These are phyloP conservation scores for Penicillium herquei DNA, from an alignment of 495 filamentous ascomycete genomes.

Conservation along the genomic window DNA sequence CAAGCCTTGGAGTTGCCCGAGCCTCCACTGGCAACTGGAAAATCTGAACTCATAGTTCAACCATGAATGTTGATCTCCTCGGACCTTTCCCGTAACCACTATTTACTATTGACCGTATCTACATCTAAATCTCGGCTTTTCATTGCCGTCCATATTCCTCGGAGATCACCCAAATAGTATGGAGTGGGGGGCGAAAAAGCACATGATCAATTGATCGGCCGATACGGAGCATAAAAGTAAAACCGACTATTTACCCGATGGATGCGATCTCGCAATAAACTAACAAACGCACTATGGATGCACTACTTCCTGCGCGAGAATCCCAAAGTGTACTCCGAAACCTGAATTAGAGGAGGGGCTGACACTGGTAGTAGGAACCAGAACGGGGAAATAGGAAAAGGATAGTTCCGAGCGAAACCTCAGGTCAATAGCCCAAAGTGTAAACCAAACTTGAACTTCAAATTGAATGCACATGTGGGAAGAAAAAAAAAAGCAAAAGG, in stretches of 20 bases:
- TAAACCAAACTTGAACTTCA: background rate
- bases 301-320: background rate
- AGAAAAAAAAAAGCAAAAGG: background rate
- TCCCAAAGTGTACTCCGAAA: background rate
- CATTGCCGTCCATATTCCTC: background rate
- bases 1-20: no score
- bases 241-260: slow-evolving; percentile 3
- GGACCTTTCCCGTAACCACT: background rate
- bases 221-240: background rate
- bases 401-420: background rate
- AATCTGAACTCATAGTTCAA: no score
- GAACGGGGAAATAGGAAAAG: background rate
- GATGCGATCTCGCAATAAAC: slow-evolving; percentile 1
- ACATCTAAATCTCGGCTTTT: background rate
- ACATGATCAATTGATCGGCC: slow-evolving; percentile 3
- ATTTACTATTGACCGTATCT: background rate
- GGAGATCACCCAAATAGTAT: background rate
- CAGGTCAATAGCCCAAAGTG: background rate
- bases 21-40: no score
- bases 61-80: background rate
- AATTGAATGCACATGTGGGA: background rate
- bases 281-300: slow-evolving; percentile 1
- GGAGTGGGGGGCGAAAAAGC: background rate
- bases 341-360: no score
- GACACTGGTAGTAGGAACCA: no score